Conservation (phyloP, 495 filamentous ascomycete species). For the Penicillium salamii region DNA sequence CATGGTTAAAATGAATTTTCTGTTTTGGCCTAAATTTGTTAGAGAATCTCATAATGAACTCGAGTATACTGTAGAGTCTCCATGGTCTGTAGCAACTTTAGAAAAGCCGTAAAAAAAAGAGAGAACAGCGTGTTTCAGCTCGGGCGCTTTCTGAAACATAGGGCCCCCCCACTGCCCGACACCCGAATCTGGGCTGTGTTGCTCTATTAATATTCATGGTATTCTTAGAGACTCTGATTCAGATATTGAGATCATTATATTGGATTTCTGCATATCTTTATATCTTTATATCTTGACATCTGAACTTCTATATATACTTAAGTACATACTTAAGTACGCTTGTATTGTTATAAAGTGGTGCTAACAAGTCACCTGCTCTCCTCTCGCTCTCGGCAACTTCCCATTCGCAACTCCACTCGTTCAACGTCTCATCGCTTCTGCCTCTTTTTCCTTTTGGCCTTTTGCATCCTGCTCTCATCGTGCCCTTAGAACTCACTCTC, state of each 20-base stretch:
- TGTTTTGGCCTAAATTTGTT: too few relatives aligned
- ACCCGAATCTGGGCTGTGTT: slow-evolving; percentile 26
- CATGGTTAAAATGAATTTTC: neutral
- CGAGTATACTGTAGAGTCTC: too few relatives aligned
- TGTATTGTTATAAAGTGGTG: too few relatives aligned
- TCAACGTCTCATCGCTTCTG: slow-evolving; percentile 3
- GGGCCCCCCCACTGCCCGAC: slow-evolving; percentile 20
- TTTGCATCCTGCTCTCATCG: too few relatives aligned
- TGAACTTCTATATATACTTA: too few relatives aligned
- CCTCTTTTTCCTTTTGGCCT: neutral
- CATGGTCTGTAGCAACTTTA: too few relatives aligned
- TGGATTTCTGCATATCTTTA: neutral
- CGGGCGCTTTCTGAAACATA: slow-evolving; percentile 32
- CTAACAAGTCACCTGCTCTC: slow-evolving; percentile 23
- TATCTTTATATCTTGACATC: too few relatives aligned
- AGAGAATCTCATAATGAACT: too few relatives aligned
- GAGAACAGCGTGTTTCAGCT: slow-evolving; percentile 20
- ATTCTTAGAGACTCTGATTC: neutral
- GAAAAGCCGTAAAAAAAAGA: neutral
- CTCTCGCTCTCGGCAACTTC: slow-evolving; percentile 6
- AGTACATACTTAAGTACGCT: too few relatives aligned
- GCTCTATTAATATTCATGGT: slow-evolving; percentile 31
- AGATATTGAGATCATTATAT: neutral
- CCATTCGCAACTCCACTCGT: slow-evolving; percentile 8
- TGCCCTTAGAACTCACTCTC: too few relatives aligned